Evolutionary conservation across 1,284 basidiomycete genomes (phyloP).

Genomic region (Pascua guehoae): DNA sequence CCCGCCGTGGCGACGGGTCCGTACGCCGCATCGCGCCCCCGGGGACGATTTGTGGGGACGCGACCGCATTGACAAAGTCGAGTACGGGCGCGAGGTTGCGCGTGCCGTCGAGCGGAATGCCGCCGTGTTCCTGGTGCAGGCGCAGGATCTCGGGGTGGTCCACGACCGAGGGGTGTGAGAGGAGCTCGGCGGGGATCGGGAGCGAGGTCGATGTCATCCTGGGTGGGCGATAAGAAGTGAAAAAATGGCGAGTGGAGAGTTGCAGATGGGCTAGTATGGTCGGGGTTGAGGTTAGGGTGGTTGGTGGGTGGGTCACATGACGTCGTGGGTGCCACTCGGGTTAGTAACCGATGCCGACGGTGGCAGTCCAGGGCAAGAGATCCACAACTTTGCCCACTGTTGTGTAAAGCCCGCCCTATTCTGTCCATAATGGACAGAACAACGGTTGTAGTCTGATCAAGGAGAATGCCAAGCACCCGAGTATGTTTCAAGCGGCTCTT

Average conservation of each 20-base stretch:
- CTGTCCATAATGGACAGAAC: too few species aligned
- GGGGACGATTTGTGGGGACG: constrained; percentile 4
- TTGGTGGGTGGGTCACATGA: too few species aligned
- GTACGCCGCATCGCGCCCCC: constrained; percentile 5
- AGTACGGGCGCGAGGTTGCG: constrained; percentile 6
- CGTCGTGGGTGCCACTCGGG: too few species aligned
- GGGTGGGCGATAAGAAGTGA: neutral
- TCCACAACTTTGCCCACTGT: too few species aligned
- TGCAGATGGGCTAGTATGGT: too few species aligned
- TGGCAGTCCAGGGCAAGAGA: too few species aligned
- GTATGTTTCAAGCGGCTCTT: too few species aligned
- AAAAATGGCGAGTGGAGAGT: neutral
- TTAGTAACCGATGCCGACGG: too few species aligned
- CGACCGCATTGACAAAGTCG: constrained; percentile 12
- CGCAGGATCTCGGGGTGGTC: constrained; percentile 5
- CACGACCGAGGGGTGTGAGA: constrained; percentile 9
- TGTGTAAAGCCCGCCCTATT: too few species aligned
- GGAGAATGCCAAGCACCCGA: too few species aligned
- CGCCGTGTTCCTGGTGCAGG: constrained; percentile 10
- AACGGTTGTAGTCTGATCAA: too few species aligned
- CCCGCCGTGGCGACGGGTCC: constrained; percentile 15
- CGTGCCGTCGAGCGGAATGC: constrained; percentile 8
- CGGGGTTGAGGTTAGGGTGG: too few species aligned
- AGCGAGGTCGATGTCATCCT: neutral
- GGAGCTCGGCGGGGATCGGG: constrained; percentile 15